Evolutionary conservation across 208 protist species (phyloP).

Genomic region (Strigomonas culicis): DNA sequence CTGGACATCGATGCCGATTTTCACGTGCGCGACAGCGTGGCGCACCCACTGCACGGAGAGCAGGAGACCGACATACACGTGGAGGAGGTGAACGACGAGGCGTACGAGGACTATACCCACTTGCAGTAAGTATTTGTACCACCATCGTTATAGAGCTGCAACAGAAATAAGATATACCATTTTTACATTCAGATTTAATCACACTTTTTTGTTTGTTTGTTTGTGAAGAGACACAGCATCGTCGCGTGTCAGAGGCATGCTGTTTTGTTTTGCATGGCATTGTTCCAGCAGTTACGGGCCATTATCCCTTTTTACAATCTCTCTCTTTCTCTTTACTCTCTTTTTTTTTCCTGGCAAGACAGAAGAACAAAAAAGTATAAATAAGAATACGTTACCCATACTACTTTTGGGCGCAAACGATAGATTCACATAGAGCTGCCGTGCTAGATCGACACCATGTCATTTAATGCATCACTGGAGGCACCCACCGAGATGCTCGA

Average conservation of each 20-base stretch:
- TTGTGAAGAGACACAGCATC: no score
- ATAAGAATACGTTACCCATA: neutral
- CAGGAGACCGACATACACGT: conserved; percentile 50
- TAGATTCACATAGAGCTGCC: neutral
- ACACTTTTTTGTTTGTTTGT: no score
- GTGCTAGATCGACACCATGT: neutral
- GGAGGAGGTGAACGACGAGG: conserved; percentile 64
- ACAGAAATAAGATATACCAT: no score
- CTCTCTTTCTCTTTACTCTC: neutral
- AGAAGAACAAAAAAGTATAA: neutral
- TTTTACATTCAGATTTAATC: no score
- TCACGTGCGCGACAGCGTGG: conserved; percentile 66
- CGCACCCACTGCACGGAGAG: conserved; percentile 32
- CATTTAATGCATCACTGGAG: neutral
- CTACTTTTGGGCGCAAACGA: neutral
- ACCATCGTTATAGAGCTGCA: no score
- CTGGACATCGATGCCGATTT: conserved; percentile 95
- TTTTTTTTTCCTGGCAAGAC: no score
- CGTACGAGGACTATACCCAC: conserved; percentile 90
- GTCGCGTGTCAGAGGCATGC: no score
- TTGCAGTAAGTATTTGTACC: conserved; percentile 33
- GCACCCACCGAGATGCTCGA: neutral
- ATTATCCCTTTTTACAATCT: neutral
- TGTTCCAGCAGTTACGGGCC: no score
- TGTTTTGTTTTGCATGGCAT: no score